Evolutionary conservation across 2,329 filamentous ascomycete species (phyloP).

Genomic region (Venturia oleaginea): DNA sequence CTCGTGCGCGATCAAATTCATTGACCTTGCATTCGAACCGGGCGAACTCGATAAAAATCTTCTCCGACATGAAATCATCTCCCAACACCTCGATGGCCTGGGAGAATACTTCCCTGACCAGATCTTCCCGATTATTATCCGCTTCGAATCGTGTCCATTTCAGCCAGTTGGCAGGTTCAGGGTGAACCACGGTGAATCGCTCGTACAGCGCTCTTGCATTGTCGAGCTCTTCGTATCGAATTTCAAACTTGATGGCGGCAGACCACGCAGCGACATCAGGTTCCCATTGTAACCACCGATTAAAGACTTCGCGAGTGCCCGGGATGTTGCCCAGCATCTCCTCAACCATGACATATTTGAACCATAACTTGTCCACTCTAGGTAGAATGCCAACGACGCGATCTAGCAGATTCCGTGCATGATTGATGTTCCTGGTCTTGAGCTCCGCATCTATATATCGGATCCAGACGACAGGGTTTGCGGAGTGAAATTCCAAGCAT

Average conservation of each 20-base stretch:
- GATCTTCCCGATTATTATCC: slow-evolving; percentile 82
- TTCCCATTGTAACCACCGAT: slow-evolving; percentile 98
- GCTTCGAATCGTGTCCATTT: slow-evolving; percentile 98
- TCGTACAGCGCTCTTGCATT: slow-evolving; percentile 84
- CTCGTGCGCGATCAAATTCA: slow-evolving; percentile 85
- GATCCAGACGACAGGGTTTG: slow-evolving; percentile 80
- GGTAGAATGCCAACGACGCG: slow-evolving; percentile 89
- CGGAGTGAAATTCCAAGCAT: slow-evolving; percentile 83
- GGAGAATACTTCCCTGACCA: slow-evolving; percentile 87
- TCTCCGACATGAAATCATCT: slow-evolving; percentile 93
- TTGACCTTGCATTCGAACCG: slow-evolving; percentile 86
- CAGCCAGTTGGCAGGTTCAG: slow-evolving; percentile 94
- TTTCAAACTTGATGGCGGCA: slow-evolving; percentile 94
- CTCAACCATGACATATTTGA: slow-evolving; percentile 98
- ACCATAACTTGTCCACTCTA: slow-evolving; percentile 93
- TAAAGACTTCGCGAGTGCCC: slow-evolving; percentile 87
- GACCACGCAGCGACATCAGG: slow-evolving; percentile 93
- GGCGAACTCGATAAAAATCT: slow-evolving; percentile 91
- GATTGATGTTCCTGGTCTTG: slow-evolving; percentile 91
- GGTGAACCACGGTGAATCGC: slow-evolving; percentile 84
- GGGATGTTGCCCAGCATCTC: slow-evolving; percentile 93
- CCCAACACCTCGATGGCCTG: slow-evolving; percentile 80
- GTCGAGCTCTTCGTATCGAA: slow-evolving; percentile 86
- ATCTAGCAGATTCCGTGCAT: slow-evolving; percentile 88
- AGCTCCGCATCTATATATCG: slow-evolving; percentile 95